Evolutionary conservation across 202 grass and related monocot species (phyloP).

Genomic region (Cymbopogon flexuosus): DNA sequence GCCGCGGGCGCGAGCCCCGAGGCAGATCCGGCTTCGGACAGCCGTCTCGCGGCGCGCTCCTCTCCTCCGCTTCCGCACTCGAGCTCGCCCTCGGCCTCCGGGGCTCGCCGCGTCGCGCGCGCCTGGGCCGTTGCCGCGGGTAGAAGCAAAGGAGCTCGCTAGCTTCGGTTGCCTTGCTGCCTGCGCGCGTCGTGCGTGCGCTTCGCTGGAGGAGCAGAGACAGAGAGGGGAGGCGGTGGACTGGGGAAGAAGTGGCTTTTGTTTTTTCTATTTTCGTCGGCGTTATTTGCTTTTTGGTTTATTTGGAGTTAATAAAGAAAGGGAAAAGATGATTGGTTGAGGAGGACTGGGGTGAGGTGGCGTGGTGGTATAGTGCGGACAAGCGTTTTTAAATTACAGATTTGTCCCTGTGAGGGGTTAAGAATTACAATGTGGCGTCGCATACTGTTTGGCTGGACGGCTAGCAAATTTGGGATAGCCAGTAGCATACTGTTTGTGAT

Average conservation of each 20-base stretch:
- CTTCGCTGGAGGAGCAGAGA: conserved; percentile 28
- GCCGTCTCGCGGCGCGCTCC: conserved; percentile 6
- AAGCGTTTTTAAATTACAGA: background rate
- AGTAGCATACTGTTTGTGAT: too few species aligned
- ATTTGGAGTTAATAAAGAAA: conserved; percentile 1
- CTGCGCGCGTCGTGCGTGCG: conserved; percentile 12
- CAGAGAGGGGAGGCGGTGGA: background rate
- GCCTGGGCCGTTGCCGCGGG: conserved; percentile 27
- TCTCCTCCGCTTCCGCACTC: background rate
- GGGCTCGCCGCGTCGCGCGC: background rate
- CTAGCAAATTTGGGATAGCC: too few species aligned
- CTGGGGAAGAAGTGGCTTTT: conserved; percentile 37
- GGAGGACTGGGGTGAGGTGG: conserved; percentile 17
- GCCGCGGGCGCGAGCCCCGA: conserved; percentile 8
- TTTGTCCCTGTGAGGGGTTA: too few species aligned
- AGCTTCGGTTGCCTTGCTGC: conserved; percentile 16
- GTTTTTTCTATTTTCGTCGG: background rate
- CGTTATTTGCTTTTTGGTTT: conserved; percentile 12
- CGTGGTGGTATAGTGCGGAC: background rate
- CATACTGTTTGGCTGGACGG: too few species aligned
- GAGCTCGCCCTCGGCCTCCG: background rate
- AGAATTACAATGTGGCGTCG: too few species aligned
- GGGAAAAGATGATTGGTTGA: background rate
- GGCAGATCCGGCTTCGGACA: conserved; percentile 36
- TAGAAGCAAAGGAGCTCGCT: conserved; percentile 34